Evolutionary conservation across 805 yeast species (phyloP), one percentile per base, ranked within the genome.

Genomic region (Kodamaea laetipori): DNA sequence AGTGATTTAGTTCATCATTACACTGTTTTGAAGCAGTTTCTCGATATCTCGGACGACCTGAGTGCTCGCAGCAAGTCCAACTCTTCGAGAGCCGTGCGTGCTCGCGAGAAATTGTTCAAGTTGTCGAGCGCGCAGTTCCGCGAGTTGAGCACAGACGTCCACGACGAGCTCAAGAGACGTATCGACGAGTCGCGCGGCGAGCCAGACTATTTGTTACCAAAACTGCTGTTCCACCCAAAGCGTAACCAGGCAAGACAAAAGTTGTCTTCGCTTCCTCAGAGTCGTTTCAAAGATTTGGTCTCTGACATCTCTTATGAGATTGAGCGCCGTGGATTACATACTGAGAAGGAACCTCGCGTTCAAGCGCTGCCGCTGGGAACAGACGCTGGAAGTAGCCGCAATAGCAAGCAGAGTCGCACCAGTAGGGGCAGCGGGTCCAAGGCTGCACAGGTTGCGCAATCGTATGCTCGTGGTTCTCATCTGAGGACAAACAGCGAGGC

Each of bases 231-330:
- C 66, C 99, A 94, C 63, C 90, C 95, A 33, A 90, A 90, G 60
- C 78, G 99, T 58, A 95, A 94, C 60, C 95, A 90, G 63, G 98
- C 99, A 1, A 77, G 99, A 55, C 87, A 87, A 63, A 92, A 90
- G 66, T 75, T 94, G 53, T 84, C 97, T 4, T 81, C 86, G 38
- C 76, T 94, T 46, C 94, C 96, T 1, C 81, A 82, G 39, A 63
- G 82, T 3, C 69, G 98, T 48, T 94, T 94, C 67, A 83, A 84
- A 54, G 99, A 92, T 61, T 77, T 94, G 60, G 95, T 89, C 13
- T 82, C 86, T 45, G 99, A 94, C 61, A 90, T 94, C 33, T 71
- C 86, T 33, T 87, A 71, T 61, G 99, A 94, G 63, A 86, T 90
- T 39, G 89, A 85, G 56, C 78, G 96, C 56, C 71, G 96, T 54